A percentile compares a stretch with the other conserved stretches of the same genome.
Conservation (phyloP, 164 flowering plant genomes). For the Aristolochia contorta region DNA sequence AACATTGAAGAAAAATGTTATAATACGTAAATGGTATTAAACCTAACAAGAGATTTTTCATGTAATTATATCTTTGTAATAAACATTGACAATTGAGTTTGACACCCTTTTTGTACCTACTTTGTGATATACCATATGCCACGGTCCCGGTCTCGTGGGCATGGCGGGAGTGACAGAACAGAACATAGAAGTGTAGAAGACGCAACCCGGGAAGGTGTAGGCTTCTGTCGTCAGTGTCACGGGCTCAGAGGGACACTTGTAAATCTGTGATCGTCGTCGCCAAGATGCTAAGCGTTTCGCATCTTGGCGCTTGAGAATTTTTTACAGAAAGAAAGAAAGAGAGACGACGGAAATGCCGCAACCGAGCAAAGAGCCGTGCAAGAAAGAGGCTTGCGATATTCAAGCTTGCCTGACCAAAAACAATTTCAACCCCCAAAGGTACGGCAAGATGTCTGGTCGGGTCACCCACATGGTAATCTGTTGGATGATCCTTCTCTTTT, state of each 20-base stretch:
- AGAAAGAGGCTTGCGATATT: constrained; percentile 86
- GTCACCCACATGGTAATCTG: background rate
- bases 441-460: background rate
- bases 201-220: background rate
- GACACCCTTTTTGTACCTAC: no score
- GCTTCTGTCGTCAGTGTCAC: background rate
- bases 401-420: constrained; percentile 90
- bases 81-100: no score
- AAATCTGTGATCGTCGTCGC: background rate
- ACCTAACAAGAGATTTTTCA: no score
- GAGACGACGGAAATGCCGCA: constrained; percentile 29
- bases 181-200: background rate
- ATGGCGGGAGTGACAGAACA: background rate
- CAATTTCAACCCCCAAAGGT: constrained; percentile 72
- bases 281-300: background rate
- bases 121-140: no score
- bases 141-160: background rate
- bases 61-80: no score
- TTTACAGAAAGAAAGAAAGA: background rate
- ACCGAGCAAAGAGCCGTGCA: constrained; percentile 73
- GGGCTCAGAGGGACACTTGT: background rate
- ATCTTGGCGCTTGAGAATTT: background rate
- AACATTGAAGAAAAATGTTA: no score
- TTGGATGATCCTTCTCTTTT: background rate
- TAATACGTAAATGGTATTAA: no score